These are phyloP conservation scores for Talaromyces liani DNA, from an alignment of 495 filamentous ascomycete species.

Conservation along the genomic window DNA sequence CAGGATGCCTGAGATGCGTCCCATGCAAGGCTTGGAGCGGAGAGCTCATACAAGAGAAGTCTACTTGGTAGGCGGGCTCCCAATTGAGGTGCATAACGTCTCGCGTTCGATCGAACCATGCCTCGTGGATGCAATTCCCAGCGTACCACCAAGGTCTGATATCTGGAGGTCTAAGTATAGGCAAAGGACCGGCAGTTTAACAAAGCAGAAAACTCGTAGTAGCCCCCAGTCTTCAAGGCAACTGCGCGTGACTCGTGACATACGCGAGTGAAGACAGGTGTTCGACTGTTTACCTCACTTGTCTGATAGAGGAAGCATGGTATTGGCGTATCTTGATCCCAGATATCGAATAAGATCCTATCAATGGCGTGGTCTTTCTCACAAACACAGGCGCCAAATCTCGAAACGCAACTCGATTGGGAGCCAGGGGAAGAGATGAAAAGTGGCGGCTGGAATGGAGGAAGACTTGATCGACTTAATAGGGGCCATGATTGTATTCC, in stretches of 20 bases:
- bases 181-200: background rate
- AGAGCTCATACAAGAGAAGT: background rate
- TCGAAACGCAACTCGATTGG: conserved; percentile 3
- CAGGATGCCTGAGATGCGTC: background rate
- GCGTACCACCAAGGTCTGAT: background rate
- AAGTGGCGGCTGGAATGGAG: background rate
- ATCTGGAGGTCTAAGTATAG: background rate
- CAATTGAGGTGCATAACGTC: conserved; percentile 2
- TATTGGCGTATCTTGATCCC: background rate
- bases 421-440: conserved; percentile 1
- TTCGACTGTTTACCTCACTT: background rate
- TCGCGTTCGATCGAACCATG: conserved; percentile 6
- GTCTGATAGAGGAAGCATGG: conserved; percentile 6
- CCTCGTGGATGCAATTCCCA: background rate
- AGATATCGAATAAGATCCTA: background rate
- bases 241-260: conserved; percentile 5
- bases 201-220: background rate
- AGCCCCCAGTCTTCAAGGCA: background rate
- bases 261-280: conserved; percentile 7
- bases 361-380: background rate
- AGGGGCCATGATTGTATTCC: background rate
- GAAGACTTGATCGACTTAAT: background rate
- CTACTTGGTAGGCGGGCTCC: background rate
- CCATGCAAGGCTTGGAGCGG: conserved; percentile 6
- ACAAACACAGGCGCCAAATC: conserved; percentile 6